Evolutionary conservation across 805 yeast species (phyloP), one percentile per base, ranked within the genome.

Genomic region (Candida bentonensis): DNA sequence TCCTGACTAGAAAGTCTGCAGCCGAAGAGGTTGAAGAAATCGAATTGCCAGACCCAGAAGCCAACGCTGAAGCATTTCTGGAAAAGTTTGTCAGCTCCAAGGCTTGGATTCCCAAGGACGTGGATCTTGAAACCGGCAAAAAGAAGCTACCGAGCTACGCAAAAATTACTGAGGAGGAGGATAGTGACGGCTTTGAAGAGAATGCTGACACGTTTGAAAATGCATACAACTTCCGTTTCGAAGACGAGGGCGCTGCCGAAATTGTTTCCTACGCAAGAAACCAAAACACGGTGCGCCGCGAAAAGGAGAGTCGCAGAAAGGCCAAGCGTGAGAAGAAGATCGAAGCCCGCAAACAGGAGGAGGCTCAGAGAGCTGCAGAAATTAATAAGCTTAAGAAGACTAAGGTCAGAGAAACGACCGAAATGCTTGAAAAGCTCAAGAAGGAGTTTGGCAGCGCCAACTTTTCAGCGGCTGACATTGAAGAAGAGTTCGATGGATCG

Each of bases 171-270:
- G 74, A 70, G 13, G 69, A 62, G 3, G 70, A 66, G 43, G 86
- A 79, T 47, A 94, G 86, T 53, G 89, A 81, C 41, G 92, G 83
- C 45, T 88, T 88, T 56, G 96, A 89, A 42, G 83, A 85, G 39
- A 92, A 94, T 2, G 96, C 82, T 3, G 98, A 92, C 54, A 68
- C 76, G 55, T 87, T 85, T 55, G 98, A 92, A 62, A 77, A 78
- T 50, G 96, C 95, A 0, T 89, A 88, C 65, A 92, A 92, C 57
- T 89, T 89, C 70, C 74, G 98, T 59, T 92, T 74, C 60, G 98
- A 92, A 63, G 96, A 88, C 55, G 87, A 95, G 15, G 76, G 78
- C 51, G 74, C 95, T 4, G 85, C 89, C 0, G 96, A 89, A 56
- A 84, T 92, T 61, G 81, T 88, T 17, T 81, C 94, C 15, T 92